Conservation (phyloP, 352 stramenopile genomes). For the Globisporangium megalacanthum region DNA sequence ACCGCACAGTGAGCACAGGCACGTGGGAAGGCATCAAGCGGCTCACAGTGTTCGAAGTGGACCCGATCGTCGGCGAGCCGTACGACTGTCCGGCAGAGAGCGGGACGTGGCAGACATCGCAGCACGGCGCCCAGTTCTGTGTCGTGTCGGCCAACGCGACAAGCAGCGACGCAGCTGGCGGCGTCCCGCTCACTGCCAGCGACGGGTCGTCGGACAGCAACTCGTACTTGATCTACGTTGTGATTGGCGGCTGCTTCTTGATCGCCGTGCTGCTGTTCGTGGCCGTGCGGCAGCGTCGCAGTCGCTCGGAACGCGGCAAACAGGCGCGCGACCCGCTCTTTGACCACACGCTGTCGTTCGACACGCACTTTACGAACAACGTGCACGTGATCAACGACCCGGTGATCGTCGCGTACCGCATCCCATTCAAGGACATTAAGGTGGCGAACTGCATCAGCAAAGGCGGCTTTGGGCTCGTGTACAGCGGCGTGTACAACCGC, state of each 20-base stretch:
- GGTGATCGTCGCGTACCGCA: conserved; percentile 50
- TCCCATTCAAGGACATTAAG: conserved; percentile 58
- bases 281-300: conserved; percentile 33
- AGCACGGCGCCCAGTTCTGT: conserved; percentile 33
- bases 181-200: conserved; percentile 8
- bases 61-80: conserved; percentile 15
- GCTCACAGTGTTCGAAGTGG: conserved; percentile 42
- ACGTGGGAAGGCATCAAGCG: conserved; percentile 31
- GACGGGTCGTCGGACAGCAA: conserved; percentile 27
- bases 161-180: conserved; percentile 4
- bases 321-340: conserved; percentile 35
- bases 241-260: conserved; percentile 32
- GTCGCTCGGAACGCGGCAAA: conserved; percentile 27
- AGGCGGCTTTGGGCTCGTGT: conserved; percentile 58
- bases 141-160: conserved; percentile 21
- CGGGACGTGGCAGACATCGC: conserved; percentile 26
- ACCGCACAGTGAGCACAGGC: conserved; percentile 37
- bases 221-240: conserved; percentile 36
- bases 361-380: conserved; percentile 47
- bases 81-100: conserved; percentile 30
- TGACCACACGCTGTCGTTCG: conserved; percentile 52
- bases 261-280: conserved; percentile 47
- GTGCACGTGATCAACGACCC: conserved; percentile 55
- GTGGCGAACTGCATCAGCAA: conserved; percentile 59
- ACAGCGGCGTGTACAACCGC: conserved; percentile 52